phyloP scores from a whole-genome alignment of 306 rosid species.

The Medicago arabica region DNA sequence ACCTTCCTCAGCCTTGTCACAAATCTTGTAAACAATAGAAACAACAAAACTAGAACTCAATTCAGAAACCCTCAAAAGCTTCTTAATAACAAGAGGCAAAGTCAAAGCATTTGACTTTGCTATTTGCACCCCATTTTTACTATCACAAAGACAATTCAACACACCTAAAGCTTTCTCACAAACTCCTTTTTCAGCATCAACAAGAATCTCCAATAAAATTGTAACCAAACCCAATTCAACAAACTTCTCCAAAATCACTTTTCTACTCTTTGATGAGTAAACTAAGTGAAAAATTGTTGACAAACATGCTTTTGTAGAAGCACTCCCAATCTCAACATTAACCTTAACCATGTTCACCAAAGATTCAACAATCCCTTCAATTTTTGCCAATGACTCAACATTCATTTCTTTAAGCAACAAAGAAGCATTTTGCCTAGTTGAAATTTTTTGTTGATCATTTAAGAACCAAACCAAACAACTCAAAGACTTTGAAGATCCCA shows the following conservation, averaged over 20 bases:
- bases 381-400: conserved; percentile 48
- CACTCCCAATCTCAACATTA: conserved; percentile 44
- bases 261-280: conserved; percentile 41
- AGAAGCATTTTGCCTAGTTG: conserved; percentile 62
- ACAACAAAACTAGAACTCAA: conserved; percentile 61
- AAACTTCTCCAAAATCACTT: conserved; percentile 44
- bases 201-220: conserved; percentile 58
- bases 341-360: conserved; percentile 60
- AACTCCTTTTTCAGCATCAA: conserved; percentile 67
- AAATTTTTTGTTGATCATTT: conserved; percentile 52
- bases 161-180: conserved; percentile 76
- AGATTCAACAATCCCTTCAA: conserved; percentile 62
- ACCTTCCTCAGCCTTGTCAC: conserved; percentile 50
- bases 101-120: conserved; percentile 71
- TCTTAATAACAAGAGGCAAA: conserved; percentile 78
- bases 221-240: conserved; percentile 74
- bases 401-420: conserved; percentile 59
- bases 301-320: conserved; percentile 67
- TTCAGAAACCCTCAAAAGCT: conserved; percentile 70
- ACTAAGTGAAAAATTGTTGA: conserved; percentile 61
- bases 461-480: conserved; percentile 56
- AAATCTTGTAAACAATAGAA: conserved; percentile 76
- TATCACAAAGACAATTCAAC: conserved; percentile 62
- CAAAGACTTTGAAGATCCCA: conserved; percentile 57
- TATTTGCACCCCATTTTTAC: conserved; percentile 56